Evolutionary conservation across 2,329 filamentous ascomycete genomes (phyloP), one percentile per base, ranked within the genome.

Genomic region (Alternaria sp.): DNA sequence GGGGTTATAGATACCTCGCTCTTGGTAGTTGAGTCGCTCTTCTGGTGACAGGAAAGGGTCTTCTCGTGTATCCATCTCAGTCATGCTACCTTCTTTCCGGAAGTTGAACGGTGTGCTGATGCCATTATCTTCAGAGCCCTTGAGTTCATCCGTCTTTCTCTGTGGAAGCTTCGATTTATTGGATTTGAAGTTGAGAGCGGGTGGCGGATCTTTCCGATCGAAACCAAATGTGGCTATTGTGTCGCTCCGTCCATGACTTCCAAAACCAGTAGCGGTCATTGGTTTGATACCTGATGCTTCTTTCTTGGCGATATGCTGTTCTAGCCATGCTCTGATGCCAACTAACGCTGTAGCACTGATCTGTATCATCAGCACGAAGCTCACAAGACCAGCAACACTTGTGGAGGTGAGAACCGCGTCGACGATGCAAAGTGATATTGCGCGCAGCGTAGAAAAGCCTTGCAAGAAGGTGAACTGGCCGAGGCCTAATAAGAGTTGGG

Each of bases 401-500:
- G 58, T 54, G 0, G 72, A 68, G 5, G 62, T 70, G 1, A 75
- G 60, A 1, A 74, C 36, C 7, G 73, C 68, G 54, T 75, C 73
- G 3, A 71, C 57, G n/a, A 71, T 28, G 44, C 73, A 75, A 11
- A 75, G 65, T 5, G 66, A 71, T 24, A 74, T 69, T 3, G 64
- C 46, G 24, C 72, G 65, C 4, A 75, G 63, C 7, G 64, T 59
- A 3, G 57, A 43, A 44, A 72, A 74, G 12, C 73, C 71, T 53
- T 67, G 64, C 2, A 68, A 55, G 42, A 64, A 70, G 1, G 63
- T 54, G 5, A 74, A 24, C 54, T 72, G 70, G 6, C 68, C 69
- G 0, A 75, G 42, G 1, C 51, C 59, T 12, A 75, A 62, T 7
- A 53, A 11, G 1, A 67, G 46, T 36, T 75, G 71, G 4, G 66